Base-by-base conservation (phyloP, 108 stramenopile species). In the Fragilariopsis cylindrus region DNA sequence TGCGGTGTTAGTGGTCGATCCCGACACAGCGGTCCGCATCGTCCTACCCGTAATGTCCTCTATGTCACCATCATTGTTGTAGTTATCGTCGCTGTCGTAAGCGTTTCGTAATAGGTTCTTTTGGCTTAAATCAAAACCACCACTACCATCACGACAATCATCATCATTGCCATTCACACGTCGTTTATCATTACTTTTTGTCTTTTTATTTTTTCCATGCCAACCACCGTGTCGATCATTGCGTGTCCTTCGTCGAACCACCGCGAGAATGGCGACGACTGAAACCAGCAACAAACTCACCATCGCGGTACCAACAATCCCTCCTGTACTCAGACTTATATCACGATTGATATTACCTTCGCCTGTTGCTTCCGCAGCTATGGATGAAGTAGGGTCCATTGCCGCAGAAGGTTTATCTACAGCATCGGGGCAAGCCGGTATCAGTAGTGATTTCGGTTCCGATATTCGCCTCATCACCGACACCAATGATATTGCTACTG, bases 161-260 rank as follows among this genome's bases (percentile, higher is more conserved):
- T 18, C 11, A 11, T 30, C 60, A 43, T 63, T 0, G 62, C 9
- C 58, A 30, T 39, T 60, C 58, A 40, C 5, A 30, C 41, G n/a
- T 4, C 6, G 19, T 11, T 39, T 60, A 11, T 40, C 21, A 9
- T 60, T 21, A 21, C 5, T 18, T 21, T 9, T 30, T 4, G 12
- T 30, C 9, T 30, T 7, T 30, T 60, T 60, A 39, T 5, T 60
- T 60, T 60, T 12, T 45, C 62, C 43, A 63, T 9, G 43, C 16
- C 43, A 11, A 45, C 62, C 39, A 60, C 43, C 13, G 5, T 63
- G 15, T 6, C 5, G 16, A 7, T 45, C 62, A 8, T 44, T 4
- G 62, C 62, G 62, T 40, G 43, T 63, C n/a, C 62, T 16, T 60
- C 21, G 8, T 63, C 62, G 9, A 45, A 12, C n/a, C 60, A 63